A percentile compares a stretch with the other conserved stretches of the same genome.
These are phyloP conservation scores for Fusarium paranaense DNA, from an alignment of 2,329 filamentous ascomycete species.

Conservation along the genomic window DNA sequence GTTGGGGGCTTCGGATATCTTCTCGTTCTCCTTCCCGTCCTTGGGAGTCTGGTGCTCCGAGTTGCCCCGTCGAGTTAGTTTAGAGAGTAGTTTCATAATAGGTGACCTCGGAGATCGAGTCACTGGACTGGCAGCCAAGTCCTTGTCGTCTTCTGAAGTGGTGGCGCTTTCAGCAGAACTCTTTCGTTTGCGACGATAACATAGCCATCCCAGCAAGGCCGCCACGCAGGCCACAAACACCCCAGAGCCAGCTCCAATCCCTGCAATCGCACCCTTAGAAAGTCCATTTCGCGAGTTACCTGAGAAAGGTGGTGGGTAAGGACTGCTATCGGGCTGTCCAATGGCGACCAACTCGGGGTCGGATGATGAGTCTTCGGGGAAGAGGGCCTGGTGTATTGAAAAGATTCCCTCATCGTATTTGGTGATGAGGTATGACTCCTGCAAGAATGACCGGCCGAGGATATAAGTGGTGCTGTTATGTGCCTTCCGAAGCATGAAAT, in stretches of 20 bases:
- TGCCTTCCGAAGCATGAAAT: slow-evolving; percentile 74
- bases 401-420: slow-evolving; percentile 66
- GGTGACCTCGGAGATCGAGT: slow-evolving; percentile 39
- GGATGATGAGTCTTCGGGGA: slow-evolving; percentile 57
- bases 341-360: slow-evolving; percentile 58
- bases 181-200: slow-evolving; percentile 50
- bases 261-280: slow-evolving; percentile 56
- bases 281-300: slow-evolving; percentile 44
- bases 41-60: slow-evolving; percentile 40
- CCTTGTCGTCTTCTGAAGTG: slow-evolving; percentile 50
- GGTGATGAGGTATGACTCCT: slow-evolving; percentile 73
- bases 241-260: slow-evolving; percentile 59
- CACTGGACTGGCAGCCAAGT: slow-evolving; percentile 50
- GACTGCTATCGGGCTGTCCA: slow-evolving; percentile 57
- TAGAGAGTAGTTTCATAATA: slow-evolving; percentile 52
- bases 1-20: slow-evolving; percentile 51
- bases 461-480: slow-evolving; percentile 66
- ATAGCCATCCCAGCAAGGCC: slow-evolving; percentile 48
- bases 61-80: slow-evolving; percentile 53
- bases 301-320: slow-evolving; percentile 55
- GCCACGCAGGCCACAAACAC: slow-evolving; percentile 46
- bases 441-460: slow-evolving; percentile 76
- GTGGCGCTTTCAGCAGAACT: slow-evolving; percentile 32
- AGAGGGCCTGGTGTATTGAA: slow-evolving; percentile 66
- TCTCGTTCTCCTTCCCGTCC: slow-evolving; percentile 36